Percentiles rank a stretch among this genome's conserved stretches.
These are phyloP conservation scores for Taiozyma onychis DNA, from an alignment of 1,139 yeast genomes.

Conservation along the genomic window DNA sequence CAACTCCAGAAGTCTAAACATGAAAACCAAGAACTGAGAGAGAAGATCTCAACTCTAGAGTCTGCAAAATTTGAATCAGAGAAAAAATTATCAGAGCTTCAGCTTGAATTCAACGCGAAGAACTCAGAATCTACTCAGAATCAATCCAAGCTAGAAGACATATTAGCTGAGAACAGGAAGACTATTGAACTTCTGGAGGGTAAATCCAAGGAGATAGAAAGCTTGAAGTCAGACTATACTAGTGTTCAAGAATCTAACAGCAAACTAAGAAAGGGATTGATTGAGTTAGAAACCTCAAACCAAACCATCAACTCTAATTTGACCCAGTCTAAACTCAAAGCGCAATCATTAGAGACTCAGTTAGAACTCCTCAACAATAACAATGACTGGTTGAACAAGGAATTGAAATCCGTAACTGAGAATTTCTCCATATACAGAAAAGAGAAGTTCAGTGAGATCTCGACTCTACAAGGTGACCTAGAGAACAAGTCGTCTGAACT, in stretches of 20 bases:
- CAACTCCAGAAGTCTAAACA: slow-evolving; percentile 25
- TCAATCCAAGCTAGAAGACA: slow-evolving; percentile 20
- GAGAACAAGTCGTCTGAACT: slow-evolving; percentile 33
- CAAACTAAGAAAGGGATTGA: slow-evolving; percentile 32
- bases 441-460: slow-evolving; percentile 34
- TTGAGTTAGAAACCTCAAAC: slow-evolving; percentile 34
- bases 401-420: slow-evolving; percentile 28
- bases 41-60: slow-evolving; percentile 27
- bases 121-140: slow-evolving; percentile 5
- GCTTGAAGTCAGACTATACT: slow-evolving; percentile 48
- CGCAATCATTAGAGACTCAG: slow-evolving; percentile 35
- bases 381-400: slow-evolving; percentile 33
- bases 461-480: slow-evolving; percentile 29
- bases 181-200: slow-evolving; percentile 37
- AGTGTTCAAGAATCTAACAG: slow-evolving; percentile 44
- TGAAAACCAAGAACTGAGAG: slow-evolving; percentile 29
- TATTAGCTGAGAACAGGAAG: slow-evolving; percentile 33
- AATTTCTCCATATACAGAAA: slow-evolving; percentile 34
- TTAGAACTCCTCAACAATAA: slow-evolving; percentile 30
- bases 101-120: slow-evolving; percentile 21
- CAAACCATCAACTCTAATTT: slow-evolving; percentile 30
- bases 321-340: slow-evolving; percentile 30
- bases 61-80: slow-evolving; percentile 25
- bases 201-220: slow-evolving; percentile 42
- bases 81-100: slow-evolving; percentile 26